These are phyloP conservation scores for Umbelopsis isabellina DNA, from an alignment of 192 early-diverging fungal species.

Conservation along the genomic window DNA sequence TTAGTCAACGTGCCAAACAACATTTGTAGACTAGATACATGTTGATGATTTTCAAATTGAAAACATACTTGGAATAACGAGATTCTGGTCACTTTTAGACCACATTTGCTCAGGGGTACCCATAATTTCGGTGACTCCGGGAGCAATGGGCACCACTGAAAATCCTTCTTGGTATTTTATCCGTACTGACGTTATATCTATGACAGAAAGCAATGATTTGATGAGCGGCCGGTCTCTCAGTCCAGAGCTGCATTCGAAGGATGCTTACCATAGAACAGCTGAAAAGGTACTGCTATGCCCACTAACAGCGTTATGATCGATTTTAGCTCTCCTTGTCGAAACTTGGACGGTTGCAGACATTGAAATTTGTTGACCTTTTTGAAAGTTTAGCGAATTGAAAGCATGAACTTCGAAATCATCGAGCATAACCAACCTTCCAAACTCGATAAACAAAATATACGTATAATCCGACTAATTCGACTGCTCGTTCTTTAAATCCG, in stretches of 20 bases:
- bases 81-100: slow-evolving; percentile 28
- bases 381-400: neutral
- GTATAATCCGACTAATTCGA: slow-evolving; percentile 15
- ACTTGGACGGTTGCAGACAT: slow-evolving; percentile 18
- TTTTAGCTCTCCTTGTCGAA: slow-evolving; percentile 30
- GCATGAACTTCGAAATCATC: neutral
- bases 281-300: slow-evolving; percentile 27
- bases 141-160: slow-evolving; percentile 20
- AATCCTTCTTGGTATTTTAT: slow-evolving; percentile 48
- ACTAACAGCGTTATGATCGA: slow-evolving; percentile 18
- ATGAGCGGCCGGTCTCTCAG: neutral
- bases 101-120: slow-evolving; percentile 29
- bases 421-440: slow-evolving; percentile 17
- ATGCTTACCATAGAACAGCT: slow-evolving; percentile 30
- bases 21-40: neutral
- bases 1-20: neutral
- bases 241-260: neutral
- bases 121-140: slow-evolving; percentile 28
- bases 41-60: neutral
- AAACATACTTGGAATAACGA: slow-evolving; percentile 30
- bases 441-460: slow-evolving; percentile 24
- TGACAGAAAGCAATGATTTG: neutral
- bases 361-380: slow-evolving; percentile 15
- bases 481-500: slow-evolving; percentile 19
- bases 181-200: slow-evolving; percentile 32